A percentile compares a stretch with the other conserved stretches of the same genome.
phyloP scores from a whole-genome alignment of 2,329 filamentous ascomycete species.

The Aspergillus chevalieri region DNA sequence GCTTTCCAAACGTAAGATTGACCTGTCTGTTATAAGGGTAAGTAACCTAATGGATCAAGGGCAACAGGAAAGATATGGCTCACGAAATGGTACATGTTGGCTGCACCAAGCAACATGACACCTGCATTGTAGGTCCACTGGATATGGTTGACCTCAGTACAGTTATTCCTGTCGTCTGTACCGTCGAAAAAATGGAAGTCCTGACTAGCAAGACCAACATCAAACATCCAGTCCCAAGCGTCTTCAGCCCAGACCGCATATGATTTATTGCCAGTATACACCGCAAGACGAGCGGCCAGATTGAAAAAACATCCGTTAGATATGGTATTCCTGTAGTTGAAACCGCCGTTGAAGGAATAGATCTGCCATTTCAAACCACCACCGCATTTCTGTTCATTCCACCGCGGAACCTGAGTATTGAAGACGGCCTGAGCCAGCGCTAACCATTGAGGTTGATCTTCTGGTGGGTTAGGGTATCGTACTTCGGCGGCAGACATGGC shows the following conservation, averaged over 20 bases:
- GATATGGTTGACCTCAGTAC: conserved; percentile 42
- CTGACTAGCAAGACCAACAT: conserved; percentile 42
- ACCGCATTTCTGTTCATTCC: conserved; percentile 59
- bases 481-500: conserved; percentile 71
- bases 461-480: conserved; percentile 61
- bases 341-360: conserved; percentile 10
- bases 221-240: conserved; percentile 50
- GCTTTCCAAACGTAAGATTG: conserved; percentile 45
- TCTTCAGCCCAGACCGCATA: conserved; percentile 58
- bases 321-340: conserved; percentile 8
- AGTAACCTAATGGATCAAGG: not conserved
- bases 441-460: conserved; percentile 63
- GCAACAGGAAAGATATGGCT: conserved; percentile 9
- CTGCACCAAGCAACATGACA: conserved; percentile 47
- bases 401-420: conserved; percentile 64
- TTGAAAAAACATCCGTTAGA: conserved; percentile 13
- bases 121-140: conserved; percentile 52
- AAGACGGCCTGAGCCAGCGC: conserved; percentile 69
- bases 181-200: conserved; percentile 49
- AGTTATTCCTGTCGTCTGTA: conserved; percentile 43
- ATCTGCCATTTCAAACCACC: conserved; percentile 54
- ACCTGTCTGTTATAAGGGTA: conserved; percentile 18
- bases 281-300: conserved; percentile 9
- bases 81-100: conserved; percentile 49
- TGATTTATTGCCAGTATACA: conserved; percentile 9